Percentiles rank a stretch among this genome's conserved stretches.
Evolutionary conservation across 495 filamentous ascomycete genomes (phyloP).

Genomic region (Aspergillus affinis): DNA sequence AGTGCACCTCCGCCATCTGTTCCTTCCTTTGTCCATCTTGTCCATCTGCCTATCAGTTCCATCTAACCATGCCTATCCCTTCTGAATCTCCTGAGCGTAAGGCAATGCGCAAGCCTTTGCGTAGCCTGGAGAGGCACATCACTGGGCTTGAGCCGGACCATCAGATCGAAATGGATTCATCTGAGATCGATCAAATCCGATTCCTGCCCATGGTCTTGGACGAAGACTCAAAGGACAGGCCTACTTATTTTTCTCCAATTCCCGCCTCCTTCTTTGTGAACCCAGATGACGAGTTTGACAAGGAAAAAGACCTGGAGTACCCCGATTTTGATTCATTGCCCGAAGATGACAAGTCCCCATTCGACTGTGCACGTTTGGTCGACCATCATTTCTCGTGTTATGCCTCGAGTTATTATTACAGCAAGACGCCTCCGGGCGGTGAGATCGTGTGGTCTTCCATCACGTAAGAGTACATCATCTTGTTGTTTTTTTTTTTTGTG

Average conservation of each 20-base stretch:
- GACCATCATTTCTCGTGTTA: background rate
- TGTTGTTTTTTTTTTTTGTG: background rate
- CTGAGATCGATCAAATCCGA: background rate
- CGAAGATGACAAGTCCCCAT: background rate
- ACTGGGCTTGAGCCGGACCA: background rate
- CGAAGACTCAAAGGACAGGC: background rate
- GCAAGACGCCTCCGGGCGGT: background rate
- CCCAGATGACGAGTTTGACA: slow-evolving; percentile 6
- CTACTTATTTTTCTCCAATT: slow-evolving; percentile 1
- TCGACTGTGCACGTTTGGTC: background rate
- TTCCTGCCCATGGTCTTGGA: slow-evolving; percentile 6
- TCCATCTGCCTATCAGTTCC: background rate
- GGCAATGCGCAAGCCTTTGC: slow-evolving; percentile 3
- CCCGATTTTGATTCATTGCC: background rate
- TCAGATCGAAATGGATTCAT: background rate
- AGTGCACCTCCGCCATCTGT: no score
- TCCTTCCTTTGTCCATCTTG: no score
- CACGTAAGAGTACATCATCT: slow-evolving; percentile 1
- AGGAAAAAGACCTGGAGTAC: background rate
- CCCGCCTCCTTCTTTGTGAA: background rate
- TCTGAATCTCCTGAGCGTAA: background rate
- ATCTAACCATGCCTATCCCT: slow-evolving; percentile 1
- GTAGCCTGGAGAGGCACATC: background rate
- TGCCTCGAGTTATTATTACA: background rate
- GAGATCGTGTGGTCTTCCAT: background rate